Conservation (phyloP, 2,329 filamentous ascomycete genomes). For the Cladosporium sp. region DNA sequence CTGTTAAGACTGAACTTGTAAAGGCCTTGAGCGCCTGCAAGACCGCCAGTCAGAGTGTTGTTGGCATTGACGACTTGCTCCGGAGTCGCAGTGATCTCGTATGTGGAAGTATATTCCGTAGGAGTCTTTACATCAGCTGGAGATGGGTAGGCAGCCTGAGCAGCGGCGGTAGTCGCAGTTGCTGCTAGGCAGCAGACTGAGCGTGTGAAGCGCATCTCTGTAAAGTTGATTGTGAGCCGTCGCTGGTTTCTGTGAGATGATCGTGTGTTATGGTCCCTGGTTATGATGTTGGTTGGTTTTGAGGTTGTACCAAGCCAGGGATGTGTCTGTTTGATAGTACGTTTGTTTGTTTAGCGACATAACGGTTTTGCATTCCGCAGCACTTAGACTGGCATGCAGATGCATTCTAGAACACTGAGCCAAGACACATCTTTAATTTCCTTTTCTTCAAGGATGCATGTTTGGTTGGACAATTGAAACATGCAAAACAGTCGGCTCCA, state of each 20-base stretch:
- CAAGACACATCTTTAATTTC: not conserved
- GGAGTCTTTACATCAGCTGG: not conserved
- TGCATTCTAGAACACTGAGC: not conserved
- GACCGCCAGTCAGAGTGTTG: slow-evolving; percentile 34
- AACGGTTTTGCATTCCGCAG: not conserved
- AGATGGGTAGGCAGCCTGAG: slow-evolving; percentile 29
- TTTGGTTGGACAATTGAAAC: not conserved
- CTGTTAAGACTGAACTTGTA: slow-evolving; percentile 59
- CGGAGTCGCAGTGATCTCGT: slow-evolving; percentile 51
- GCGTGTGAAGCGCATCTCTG: not conserved
- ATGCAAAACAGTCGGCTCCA: not conserved
- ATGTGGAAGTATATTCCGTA: slow-evolving; percentile 52
- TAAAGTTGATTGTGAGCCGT: not conserved
- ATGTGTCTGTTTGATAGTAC: not conserved
- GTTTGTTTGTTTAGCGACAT: not conserved
- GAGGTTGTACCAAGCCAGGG: not conserved
- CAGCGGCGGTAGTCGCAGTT: not conserved
- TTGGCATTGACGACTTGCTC: slow-evolving; percentile 53
- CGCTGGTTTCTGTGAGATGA: not conserved
- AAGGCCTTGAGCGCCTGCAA: slow-evolving; percentile 47
- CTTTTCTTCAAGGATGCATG: not conserved
- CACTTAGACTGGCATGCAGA: not conserved
- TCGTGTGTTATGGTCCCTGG: not conserved
- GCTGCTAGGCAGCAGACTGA: not conserved
- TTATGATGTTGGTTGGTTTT: not conserved